These are phyloP conservation scores for Mycena indigotica DNA, from an alignment of 768 basidiomycete genomes.

Conservation along the genomic window DNA sequence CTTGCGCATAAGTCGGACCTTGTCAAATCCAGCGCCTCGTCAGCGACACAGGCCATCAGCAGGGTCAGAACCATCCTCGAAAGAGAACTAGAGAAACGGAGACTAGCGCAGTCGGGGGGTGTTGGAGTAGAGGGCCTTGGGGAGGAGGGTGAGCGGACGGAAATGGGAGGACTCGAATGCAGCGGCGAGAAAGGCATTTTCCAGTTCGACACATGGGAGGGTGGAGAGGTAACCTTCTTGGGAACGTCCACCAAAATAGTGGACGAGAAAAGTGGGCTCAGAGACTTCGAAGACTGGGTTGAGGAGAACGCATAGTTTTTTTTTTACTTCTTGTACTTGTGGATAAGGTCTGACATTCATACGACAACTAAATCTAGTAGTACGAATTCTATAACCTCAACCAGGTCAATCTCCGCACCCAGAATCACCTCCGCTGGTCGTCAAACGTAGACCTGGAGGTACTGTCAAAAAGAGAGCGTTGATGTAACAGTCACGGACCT, in stretches of 20 bases:
- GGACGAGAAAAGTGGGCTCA: conserved; percentile 49
- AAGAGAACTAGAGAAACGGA: conserved; percentile 81
- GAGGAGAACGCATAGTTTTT: conserved; percentile 41
- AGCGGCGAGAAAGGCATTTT: conserved; percentile 57
- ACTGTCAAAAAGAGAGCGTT: conserved; percentile 18
- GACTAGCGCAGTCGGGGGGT: conserved; percentile 61
- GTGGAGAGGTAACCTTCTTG: conserved; percentile 72
- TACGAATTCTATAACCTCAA: conserved; percentile 21
- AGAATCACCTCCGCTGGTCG: conserved; percentile 13
- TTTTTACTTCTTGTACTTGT: conserved; percentile 1
- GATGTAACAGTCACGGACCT: neutral
- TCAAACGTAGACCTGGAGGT: neutral
- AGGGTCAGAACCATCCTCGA: conserved; percentile 80
- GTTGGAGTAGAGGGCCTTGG: conserved; percentile 76
- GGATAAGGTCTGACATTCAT: conserved; percentile 16
- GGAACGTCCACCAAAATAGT: conserved; percentile 53
- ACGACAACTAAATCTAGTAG: conserved; percentile 11
- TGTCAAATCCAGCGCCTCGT: conserved; percentile 49
- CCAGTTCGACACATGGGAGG: conserved; percentile 82
- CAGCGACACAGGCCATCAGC: conserved; percentile 55
- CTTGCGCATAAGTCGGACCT: conserved; percentile 80
- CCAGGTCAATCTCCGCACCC: conserved; percentile 11
- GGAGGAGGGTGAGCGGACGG: conserved; percentile 62
- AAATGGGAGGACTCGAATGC: conserved; percentile 78
- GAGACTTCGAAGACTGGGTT: conserved; percentile 51